Evolutionary conservation across 306 rosid species (phyloP).

Genomic region (Quercus mongolica): DNA sequence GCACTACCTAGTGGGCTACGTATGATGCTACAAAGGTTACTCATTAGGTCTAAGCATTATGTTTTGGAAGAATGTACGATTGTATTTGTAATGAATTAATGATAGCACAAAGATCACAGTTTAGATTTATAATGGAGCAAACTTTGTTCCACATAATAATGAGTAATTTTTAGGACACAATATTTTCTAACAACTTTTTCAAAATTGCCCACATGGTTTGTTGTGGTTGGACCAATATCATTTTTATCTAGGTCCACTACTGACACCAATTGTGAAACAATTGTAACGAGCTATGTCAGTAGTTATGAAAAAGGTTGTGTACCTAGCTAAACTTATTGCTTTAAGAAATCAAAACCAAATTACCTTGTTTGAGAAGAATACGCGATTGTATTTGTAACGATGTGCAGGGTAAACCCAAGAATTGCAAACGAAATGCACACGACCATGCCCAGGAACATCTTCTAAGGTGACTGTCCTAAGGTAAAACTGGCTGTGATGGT

Average conservation of each 20-base stretch:
- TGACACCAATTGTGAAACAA: too few species aligned
- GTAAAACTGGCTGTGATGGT: conserved; percentile 75
- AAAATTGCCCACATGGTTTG: too few species aligned
- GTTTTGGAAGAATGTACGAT: too few species aligned
- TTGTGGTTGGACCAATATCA: too few species aligned
- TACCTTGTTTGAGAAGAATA: conserved; percentile 84
- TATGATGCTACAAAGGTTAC: not conserved
- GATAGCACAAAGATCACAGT: not conserved
- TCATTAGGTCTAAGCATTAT: conserved; percentile 1
- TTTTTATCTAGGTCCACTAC: too few species aligned
- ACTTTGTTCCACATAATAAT: not conserved
- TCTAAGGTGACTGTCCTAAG: conserved; percentile 64
- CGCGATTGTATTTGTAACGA: conserved; percentile 58
- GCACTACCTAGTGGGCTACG: not conserved
- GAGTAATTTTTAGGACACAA: too few species aligned
- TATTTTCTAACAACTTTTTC: too few species aligned
- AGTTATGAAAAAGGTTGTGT: too few species aligned
- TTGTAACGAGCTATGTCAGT: too few species aligned
- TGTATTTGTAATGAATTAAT: too few species aligned
- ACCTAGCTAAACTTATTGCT: too few species aligned
- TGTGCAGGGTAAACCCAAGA: conserved; percentile 94
- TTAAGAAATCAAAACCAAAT: not conserved
- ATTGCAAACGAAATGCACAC: conserved; percentile 65
- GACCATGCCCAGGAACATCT: conserved; percentile 61
- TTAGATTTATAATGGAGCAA: not conserved